These are phyloP conservation scores for Stagonosporopsis cucurbitacearum DNA, from an alignment of 2,329 filamentous ascomycete genomes.

Conservation along the genomic window DNA sequence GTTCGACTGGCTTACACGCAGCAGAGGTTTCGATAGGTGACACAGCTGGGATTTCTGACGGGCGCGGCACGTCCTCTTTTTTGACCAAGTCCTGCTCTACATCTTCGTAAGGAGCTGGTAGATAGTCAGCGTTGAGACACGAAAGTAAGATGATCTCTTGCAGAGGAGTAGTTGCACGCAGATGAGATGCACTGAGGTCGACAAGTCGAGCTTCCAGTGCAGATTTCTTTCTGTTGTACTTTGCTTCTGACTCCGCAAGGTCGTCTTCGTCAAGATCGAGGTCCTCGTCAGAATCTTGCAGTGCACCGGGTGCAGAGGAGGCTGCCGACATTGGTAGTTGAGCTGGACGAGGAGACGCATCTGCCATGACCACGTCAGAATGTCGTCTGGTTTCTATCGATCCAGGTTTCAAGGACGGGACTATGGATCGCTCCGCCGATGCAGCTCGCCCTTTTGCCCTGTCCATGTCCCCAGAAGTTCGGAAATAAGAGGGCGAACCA, in stretches of 20 bases:
- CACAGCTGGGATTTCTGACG: constrained; percentile 22
- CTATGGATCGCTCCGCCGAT: constrained; percentile 31
- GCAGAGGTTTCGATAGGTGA: constrained; percentile 19
- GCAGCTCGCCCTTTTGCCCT: constrained; percentile 29
- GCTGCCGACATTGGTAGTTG: constrained; percentile 39
- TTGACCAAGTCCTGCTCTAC: constrained; percentile 17
- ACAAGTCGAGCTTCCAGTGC: constrained; percentile 52
- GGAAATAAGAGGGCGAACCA: constrained; percentile 29
- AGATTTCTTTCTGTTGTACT: constrained; percentile 55
- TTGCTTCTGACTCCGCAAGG: constrained; percentile 54
- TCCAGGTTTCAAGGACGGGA: constrained; percentile 33
- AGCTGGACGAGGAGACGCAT: constrained; percentile 36
- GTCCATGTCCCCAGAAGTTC: constrained; percentile 24
- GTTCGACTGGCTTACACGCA: constrained; percentile 31
- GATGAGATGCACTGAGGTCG: constrained; percentile 51
- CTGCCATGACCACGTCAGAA: constrained; percentile 46
- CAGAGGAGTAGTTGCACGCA: constrained; percentile 53
- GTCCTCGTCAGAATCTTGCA: constrained; percentile 55
- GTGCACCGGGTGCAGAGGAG: constrained; percentile 40
- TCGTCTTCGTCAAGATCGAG: constrained; percentile 55
- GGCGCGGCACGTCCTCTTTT: constrained; percentile 27
- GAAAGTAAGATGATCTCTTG: constrained; percentile 53
- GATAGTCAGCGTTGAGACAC: constrained; percentile 45
- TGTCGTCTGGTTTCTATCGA: constrained; percentile 41
- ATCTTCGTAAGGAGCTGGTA: constrained; percentile 30